Base-by-base conservation (phyloP, 441 rosid species). In the Populus hybrid region DNA sequence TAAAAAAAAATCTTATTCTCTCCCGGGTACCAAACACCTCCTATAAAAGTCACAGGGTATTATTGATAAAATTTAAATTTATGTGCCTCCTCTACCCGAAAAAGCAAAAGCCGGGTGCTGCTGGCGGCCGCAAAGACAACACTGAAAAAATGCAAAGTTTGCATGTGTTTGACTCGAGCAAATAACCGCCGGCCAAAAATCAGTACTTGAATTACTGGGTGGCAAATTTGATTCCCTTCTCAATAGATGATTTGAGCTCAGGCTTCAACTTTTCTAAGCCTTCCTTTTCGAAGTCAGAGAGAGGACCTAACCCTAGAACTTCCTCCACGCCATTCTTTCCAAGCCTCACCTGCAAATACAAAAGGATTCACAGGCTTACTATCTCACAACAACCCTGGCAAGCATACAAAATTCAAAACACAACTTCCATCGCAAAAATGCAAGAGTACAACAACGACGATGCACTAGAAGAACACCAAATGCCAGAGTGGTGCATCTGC, bases 311-410 rank as follows among this genome's bases (percentile, higher is more conserved):
- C 26, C 91, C 98, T 18, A 92, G 75, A 75, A 94, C 89, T 87
- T 96, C 97, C 81, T 96, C 97, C 78, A 90, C 95, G 0, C 98
- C 98, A 8, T 90, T 90, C 95, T 90, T 93, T 71, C 98, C 99
- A 59, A 95, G 88, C 84, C 89, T 91, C 84, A 95, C 98, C 99
- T 95, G 90, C 82, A 81, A 54, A 59, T 9, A 12, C 63, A 10
- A 6, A 73, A 4, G 6, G 21, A 10, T 0, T 57, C 6, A 4
- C 57, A 57, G 20, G 63, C 8, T 57, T 57, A 57, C 10, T 10
- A 10, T 61, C 14, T 57, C 21, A 57, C 63, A 18, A 54, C 61
- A 18, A 57, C 63, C 10, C 63, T 20, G 9, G 23, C 63, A 7
- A 20, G 66, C 28, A 21, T 21, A 61, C 4, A 46, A 46, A 46